phyloP scores from a whole-genome alignment of 208 protist species.

The Naegleria lovaniensis region DNA sequence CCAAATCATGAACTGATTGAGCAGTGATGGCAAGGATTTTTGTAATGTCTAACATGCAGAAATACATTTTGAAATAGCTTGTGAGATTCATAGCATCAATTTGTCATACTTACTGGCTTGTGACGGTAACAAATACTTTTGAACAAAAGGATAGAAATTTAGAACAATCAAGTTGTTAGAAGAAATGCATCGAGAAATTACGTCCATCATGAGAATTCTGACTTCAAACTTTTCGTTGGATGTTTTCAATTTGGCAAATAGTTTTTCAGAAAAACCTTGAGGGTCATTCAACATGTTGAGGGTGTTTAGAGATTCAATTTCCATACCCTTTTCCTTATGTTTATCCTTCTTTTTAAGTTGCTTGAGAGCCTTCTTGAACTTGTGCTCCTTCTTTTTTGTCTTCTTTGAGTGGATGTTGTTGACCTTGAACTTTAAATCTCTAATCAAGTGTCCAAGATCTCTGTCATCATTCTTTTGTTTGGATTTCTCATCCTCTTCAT shows the following conservation, averaged over 20 bases:
- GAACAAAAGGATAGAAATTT: conserved; percentile 89
- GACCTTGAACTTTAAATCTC: background rate
- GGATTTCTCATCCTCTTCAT: background rate
- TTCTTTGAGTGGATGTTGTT: conserved; percentile 13
- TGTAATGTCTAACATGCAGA: conserved; percentile 65
- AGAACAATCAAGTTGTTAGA: conserved; percentile 89
- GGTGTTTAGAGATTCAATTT: conserved; percentile 62
- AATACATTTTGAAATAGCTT: background rate
- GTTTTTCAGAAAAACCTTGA: conserved; percentile 85
- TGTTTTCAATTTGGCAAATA: conserved; percentile 79
- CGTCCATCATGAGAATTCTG: conserved; percentile 86
- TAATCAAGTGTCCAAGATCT: background rate
- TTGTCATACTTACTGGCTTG: conserved; percentile 60
- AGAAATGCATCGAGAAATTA: conserved; percentile 85
- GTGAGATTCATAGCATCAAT: conserved; percentile 21
- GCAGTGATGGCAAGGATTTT: conserved; percentile 83
- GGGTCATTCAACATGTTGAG: conserved; percentile 90
- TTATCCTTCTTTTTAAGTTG: conserved; percentile 46
- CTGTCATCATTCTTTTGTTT: background rate
- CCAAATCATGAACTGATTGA: conserved; percentile 85
- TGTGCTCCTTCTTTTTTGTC: background rate
- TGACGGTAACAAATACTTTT: conserved; percentile 89
- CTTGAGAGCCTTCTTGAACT: background rate
- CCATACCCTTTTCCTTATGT: conserved; percentile 54
- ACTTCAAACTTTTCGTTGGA: conserved; percentile 87